Conservation (phyloP, 495 filamentous ascomycete genomes). For the Cudoniella acicularis region DNA sequence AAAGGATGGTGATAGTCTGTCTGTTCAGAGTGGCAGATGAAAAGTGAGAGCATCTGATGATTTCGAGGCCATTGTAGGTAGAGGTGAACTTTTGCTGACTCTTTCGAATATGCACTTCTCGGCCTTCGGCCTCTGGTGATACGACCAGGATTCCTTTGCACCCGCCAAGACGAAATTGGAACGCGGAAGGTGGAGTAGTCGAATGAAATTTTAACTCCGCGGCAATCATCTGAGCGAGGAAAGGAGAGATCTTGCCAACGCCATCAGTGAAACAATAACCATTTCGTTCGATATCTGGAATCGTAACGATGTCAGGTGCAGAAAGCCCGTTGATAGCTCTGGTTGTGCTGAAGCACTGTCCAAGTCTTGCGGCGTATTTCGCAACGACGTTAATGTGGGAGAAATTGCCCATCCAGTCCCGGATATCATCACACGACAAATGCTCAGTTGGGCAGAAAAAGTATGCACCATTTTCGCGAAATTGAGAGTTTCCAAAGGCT, state of each 20-base stretch:
- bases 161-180: constrained; percentile 88
- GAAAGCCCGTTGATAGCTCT: constrained; percentile 51
- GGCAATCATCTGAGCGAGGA: constrained; percentile 67
- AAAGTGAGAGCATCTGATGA: constrained; percentile 75
- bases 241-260: constrained; percentile 84
- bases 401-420: constrained; percentile 90
- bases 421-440: constrained; percentile 67
- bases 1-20: constrained; percentile 83
- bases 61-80: constrained; percentile 67
- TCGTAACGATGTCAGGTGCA: constrained; percentile 36
- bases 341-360: constrained; percentile 95
- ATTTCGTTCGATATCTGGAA: constrained; percentile 63
- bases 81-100: constrained; percentile 89
- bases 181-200: constrained; percentile 65
- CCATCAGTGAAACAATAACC: constrained; percentile 82
- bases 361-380: constrained; percentile 81
- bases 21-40: constrained; percentile 77
- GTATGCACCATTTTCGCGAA: constrained; percentile 88
- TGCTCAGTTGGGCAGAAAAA: constrained; percentile 68
- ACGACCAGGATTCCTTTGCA: constrained; percentile 84
- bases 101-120: constrained; percentile 69
- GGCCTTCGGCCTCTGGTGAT: constrained; percentile 54
- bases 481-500: constrained; percentile 92
- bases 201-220: constrained; percentile 52
- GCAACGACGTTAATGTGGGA: constrained; percentile 71